phyloP scores from a whole-genome alignment of 257 asterid genomes.

The Sherardia arvensis region DNA sequence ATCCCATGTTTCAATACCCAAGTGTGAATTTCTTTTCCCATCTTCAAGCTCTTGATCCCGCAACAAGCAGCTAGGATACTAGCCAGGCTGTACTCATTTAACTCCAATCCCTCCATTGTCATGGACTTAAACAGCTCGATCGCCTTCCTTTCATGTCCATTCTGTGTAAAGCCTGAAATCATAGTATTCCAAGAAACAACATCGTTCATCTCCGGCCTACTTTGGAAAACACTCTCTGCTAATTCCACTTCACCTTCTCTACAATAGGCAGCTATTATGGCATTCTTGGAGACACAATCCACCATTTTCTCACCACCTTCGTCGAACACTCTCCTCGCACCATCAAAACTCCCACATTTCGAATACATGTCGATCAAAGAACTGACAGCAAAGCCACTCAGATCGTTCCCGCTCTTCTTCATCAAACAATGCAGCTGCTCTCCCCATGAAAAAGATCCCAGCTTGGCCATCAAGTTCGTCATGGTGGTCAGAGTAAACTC shows the following conservation, averaged over 20 bases:
- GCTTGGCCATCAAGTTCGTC: conserved; percentile 60
- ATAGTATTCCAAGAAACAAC: conserved; percentile 76
- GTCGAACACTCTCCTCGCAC: conserved; percentile 41
- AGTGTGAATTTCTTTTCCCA: conserved; percentile 75
- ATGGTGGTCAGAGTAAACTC: conserved; percentile 71
- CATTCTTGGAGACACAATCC: conserved; percentile 66
- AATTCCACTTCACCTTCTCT: conserved; percentile 66
- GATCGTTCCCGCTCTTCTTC: conserved; percentile 65
- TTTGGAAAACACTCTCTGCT: conserved; percentile 43
- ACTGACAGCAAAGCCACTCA: conserved; percentile 55
- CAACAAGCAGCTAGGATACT: conserved; percentile 61
- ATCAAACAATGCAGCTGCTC: conserved; percentile 62
- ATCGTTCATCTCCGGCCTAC: conserved; percentile 45
- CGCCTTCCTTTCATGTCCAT: conserved; percentile 53
- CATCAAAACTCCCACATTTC: conserved; percentile 54
- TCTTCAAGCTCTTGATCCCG: conserved; percentile 41
- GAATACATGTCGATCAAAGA: conserved; percentile 88
- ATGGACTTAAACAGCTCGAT: conserved; percentile 44
- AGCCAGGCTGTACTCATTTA: conserved; percentile 56
- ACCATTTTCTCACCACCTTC: conserved; percentile 16
- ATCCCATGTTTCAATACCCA: conserved; percentile 53
- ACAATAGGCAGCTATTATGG: conserved; percentile 76
- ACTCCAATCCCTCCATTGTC: conserved; percentile 39
- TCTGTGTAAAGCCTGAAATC: conserved; percentile 61
- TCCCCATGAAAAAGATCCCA: conserved; percentile 40